Evolutionary conservation across 352 stramenopile genomes (phyloP).

Genomic region (Pythium biforme): DNA sequence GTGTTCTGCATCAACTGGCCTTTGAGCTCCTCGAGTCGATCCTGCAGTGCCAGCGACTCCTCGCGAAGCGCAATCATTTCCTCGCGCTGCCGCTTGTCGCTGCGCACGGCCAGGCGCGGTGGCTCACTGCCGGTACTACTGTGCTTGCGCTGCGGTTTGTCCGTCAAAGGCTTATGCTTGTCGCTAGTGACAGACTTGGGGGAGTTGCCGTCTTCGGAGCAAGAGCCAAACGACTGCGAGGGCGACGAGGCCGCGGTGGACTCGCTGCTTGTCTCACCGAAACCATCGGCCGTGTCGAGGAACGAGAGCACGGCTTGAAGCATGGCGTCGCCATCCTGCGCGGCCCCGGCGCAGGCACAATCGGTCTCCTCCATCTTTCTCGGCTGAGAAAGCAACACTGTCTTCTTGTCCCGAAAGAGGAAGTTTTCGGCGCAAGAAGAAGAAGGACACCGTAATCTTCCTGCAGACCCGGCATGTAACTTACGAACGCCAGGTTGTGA

Average conservation of each 20-base stretch:
- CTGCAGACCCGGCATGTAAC: not conserved
- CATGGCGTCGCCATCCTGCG: not conserved
- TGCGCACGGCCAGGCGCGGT: constrained; percentile 5
- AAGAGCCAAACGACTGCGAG: not conserved
- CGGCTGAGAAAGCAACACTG: too few relatives aligned
- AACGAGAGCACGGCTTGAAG: constrained; percentile 14
- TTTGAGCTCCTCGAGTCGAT: constrained; percentile 27
- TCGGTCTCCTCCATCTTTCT: not conserved
- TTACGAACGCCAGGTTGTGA: not conserved
- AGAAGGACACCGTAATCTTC: not conserved
- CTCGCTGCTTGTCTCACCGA: constrained; percentile 8
- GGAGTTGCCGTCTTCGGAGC: not conserved
- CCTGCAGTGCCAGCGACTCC: constrained; percentile 29
- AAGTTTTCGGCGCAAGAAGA: not conserved
- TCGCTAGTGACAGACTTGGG: not conserved
- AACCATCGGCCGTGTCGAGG: not conserved
- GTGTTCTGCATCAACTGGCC: not conserved
- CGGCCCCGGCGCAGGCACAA: not conserved
- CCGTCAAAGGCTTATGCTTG: too few relatives aligned
- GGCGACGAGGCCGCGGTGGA: not conserved
- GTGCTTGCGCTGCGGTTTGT: not conserved
- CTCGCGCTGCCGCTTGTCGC: constrained; percentile 38
- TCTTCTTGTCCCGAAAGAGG: not conserved
- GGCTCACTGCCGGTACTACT: not conserved
- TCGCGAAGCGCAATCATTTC: constrained; percentile 30